A percentile compares a stretch with the other conserved stretches of the same genome.
These are phyloP conservation scores for Clathrus columnatus DNA, from an alignment of 768 basidiomycete species.

Conservation along the genomic window DNA sequence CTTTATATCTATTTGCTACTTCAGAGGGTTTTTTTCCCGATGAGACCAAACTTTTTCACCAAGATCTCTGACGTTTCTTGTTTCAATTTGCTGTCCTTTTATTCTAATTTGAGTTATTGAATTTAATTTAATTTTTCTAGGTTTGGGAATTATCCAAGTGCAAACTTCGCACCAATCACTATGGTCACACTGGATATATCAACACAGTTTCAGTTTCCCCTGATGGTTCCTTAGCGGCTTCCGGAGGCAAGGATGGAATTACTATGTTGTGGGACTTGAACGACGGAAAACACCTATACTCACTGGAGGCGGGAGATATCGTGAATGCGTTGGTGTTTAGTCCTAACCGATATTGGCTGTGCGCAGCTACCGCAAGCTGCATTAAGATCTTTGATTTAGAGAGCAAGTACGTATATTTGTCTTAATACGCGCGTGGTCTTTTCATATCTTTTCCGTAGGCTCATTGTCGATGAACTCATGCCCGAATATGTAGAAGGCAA, in stretches of 20 bases:
- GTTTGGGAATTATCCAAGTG: conserved; percentile 99
- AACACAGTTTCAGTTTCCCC: conserved; percentile 98
- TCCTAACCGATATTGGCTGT: conserved; percentile 99
- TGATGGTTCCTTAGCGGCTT: conserved; percentile 96
- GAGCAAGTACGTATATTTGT: conserved; percentile 71
- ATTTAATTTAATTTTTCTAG: conserved; percentile 31
- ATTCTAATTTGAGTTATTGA: conserved; percentile 4
- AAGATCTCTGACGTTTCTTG: conserved; percentile 61
- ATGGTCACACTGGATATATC: conserved; percentile 98
- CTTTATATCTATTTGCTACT: conserved; percentile 78
- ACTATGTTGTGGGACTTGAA: conserved; percentile 99
- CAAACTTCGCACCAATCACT: conserved; percentile 99
- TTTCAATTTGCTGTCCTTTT: conserved; percentile 11
- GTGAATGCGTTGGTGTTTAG: conserved; percentile 99
- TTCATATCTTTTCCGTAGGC: conserved; percentile 36
- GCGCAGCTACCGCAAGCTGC: conserved; percentile 93
- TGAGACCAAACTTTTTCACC: conserved; percentile 70
- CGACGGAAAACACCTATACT: conserved; percentile 99
- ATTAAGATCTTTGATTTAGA: conserved; percentile 99
- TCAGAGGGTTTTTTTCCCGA: conserved; percentile 65
- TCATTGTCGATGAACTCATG: conserved; percentile 98
- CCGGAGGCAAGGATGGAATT: conserved; percentile 98
- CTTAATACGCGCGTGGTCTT: neutral
- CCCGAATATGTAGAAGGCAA: conserved; percentile 79
- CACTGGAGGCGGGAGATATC: conserved; percentile 94